Percentiles rank a stretch among this genome's conserved stretches.
phyloP scores from a whole-genome alignment of 352 stramenopile genomes.

The Aphanomyces invadans region DNA sequence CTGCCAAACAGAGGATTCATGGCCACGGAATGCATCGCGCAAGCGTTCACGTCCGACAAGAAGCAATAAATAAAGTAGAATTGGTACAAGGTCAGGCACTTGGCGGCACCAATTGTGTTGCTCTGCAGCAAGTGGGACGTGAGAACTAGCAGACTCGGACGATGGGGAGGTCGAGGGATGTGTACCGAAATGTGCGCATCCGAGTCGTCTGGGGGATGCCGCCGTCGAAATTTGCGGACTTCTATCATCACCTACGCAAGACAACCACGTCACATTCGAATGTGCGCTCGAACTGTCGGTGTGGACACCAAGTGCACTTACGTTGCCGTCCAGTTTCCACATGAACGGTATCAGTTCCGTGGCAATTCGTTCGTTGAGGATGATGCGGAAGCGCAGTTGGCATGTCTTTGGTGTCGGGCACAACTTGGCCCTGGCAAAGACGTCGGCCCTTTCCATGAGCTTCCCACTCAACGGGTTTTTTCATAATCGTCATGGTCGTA shows the following conservation, averaged over 20 bases:
- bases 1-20: not conserved
- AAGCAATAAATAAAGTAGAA: constrained; percentile 84
- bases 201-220: constrained; percentile 18
- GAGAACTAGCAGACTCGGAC: too few relatives aligned
- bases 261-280: too few relatives aligned
- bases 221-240: constrained; percentile 60
- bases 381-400: constrained; percentile 61
- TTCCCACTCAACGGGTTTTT: too few relatives aligned
- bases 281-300: not conserved
- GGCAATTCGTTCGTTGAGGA: constrained; percentile 55
- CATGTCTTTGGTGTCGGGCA: constrained; percentile 71
- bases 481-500: constrained; percentile 31
- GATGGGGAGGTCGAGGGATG: not conserved
- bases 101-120: constrained; percentile 50
- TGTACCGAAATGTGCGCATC: constrained; percentile 5
- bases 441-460: not conserved
- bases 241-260: constrained; percentile 40
- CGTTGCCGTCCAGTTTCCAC: constrained; percentile 60
- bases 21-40: constrained; percentile 4
- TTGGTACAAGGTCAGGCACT: constrained; percentile 54
- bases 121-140: not conserved
- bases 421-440: constrained; percentile 46
- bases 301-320: constrained; percentile 27
- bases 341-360: constrained; percentile 61
- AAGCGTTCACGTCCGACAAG: constrained; percentile 33